Percentiles rank a stretch among this genome's conserved stretches.
phyloP scores from a whole-genome alignment of 2,329 filamentous ascomycete genomes.

The Cytospora chrysosperma region DNA sequence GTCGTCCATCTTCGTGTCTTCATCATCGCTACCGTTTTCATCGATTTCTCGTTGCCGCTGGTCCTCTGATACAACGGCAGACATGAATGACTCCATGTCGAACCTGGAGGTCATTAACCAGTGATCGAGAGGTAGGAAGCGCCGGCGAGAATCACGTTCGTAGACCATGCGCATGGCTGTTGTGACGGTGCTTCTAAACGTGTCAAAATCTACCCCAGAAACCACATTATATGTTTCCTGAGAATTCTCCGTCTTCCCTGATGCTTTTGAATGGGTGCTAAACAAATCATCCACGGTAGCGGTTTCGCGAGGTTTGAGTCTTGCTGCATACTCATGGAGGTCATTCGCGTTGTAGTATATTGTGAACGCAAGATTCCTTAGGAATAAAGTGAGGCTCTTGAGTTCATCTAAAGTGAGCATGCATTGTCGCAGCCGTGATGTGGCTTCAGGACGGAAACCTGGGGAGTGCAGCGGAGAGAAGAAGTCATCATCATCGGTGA shows the following conservation, averaged over 20 bases:
- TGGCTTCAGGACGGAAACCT: slow-evolving; percentile 39
- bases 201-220: slow-evolving; percentile 71
- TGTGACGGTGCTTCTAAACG: slow-evolving; percentile 77
- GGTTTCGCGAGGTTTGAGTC: slow-evolving; percentile 29
- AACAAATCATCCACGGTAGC: slow-evolving; percentile 14
- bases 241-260: slow-evolving; percentile 24
- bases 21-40: slow-evolving; percentile 58
- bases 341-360: slow-evolving; percentile 82
- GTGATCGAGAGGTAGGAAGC: slow-evolving; percentile 78
- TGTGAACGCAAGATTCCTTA: slow-evolving; percentile 88
- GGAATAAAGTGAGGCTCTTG: slow-evolving; percentile 71
- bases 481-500: slow-evolving; percentile 97
- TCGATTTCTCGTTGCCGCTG: slow-evolving; percentile 70
- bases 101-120: slow-evolving; percentile 92
- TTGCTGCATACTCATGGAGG: slow-evolving; percentile 30
- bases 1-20: slow-evolving; percentile 41
- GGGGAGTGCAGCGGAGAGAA: slow-evolving; percentile 57
- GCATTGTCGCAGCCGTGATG: slow-evolving; percentile 56
- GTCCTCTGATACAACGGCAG: slow-evolving; percentile 84
- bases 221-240: slow-evolving; percentile 42
- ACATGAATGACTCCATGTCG: slow-evolving; percentile 85
- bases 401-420: slow-evolving; percentile 72
- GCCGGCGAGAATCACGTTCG: slow-evolving; percentile 85
- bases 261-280: not conserved
- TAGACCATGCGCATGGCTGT: slow-evolving; percentile 84